Percentiles rank a stretch among this genome's conserved stretches.
Evolutionary conservation across 2,329 filamentous ascomycete species (phyloP).

Genomic region (Lachnellula subtilissima): DNA sequence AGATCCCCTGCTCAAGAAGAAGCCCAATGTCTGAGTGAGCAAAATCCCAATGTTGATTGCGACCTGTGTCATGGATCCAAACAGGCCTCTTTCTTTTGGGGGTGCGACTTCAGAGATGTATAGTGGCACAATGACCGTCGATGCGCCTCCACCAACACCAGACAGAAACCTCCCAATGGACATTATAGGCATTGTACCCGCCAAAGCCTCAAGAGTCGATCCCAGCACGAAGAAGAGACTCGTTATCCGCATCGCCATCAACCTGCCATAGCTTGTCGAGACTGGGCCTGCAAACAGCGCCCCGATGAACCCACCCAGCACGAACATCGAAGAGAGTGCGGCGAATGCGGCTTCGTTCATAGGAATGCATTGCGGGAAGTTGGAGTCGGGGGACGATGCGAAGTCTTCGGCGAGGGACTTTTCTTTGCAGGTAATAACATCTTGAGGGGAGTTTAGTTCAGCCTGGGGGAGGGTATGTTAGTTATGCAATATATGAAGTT

Average conservation of each 20-base stretch:
- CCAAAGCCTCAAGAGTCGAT: conserved; percentile 68
- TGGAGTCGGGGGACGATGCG: conserved; percentile 25
- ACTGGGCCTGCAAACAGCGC: conserved; percentile 75
- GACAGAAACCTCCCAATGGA: conserved; percentile 71
- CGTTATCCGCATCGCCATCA: conserved; percentile 71
- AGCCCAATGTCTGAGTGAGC: conserved; percentile 75
- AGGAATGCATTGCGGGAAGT: conserved; percentile 73
- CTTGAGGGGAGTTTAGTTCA: conserved; percentile 91
- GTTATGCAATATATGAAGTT: background rate
- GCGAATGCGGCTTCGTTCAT: conserved; percentile 83
- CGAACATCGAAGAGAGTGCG: conserved; percentile 85
- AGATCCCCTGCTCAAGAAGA: conserved; percentile 74
- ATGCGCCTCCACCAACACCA: conserved; percentile 79
- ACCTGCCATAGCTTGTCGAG: conserved; percentile 71
- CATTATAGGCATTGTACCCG: conserved; percentile 62
- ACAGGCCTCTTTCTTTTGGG: conserved; percentile 68
- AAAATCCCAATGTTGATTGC: conserved; percentile 92
- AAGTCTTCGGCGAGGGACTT: conserved; percentile 40
- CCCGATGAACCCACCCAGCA: conserved; percentile 78
- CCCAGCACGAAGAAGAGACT: conserved; percentile 72
- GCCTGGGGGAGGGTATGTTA: conserved; percentile 48
- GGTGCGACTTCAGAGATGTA: conserved; percentile 93
- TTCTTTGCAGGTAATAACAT: conserved; percentile 82
- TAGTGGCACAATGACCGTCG: conserved; percentile 88
- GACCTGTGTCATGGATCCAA: conserved; percentile 81